These are phyloP conservation scores for Venturia aucupariae DNA, from an alignment of 2,329 filamentous ascomycete species.

Conservation along the genomic window DNA sequence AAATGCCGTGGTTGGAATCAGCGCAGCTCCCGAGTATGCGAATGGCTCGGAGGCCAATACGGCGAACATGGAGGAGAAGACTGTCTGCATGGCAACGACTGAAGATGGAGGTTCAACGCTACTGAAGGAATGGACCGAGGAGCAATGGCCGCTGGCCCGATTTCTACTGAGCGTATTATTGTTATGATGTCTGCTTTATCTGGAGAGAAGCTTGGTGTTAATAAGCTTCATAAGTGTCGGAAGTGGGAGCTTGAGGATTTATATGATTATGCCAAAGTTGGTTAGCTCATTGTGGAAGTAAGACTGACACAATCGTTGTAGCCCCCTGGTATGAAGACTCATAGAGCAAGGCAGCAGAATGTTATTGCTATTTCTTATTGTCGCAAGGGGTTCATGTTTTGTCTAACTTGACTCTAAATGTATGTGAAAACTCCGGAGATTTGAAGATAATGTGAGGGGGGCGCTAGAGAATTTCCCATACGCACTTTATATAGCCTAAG, in stretches of 20 bases:
- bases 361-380: constrained; percentile 12
- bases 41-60: background rate
- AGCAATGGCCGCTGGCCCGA: background rate
- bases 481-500: background rate
- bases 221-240: background rate
- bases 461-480: background rate
- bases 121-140: background rate
- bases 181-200: background rate
- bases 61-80: background rate
- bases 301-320: background rate
- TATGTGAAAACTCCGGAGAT: background rate
- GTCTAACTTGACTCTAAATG: background rate
- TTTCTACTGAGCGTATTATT: background rate
- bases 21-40: background rate
- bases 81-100: no score
- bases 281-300: background rate
- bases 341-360: constrained; percentile 2
- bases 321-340: background rate
- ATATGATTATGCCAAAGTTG: background rate
- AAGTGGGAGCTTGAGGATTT: background rate
- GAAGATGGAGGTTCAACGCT: background rate
- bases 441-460: background rate
- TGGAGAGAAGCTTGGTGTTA: background rate
- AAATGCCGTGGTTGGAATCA: background rate
- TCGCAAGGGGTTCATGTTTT: background rate